phyloP scores from a whole-genome alignment of 139 green algal species.

The Dunaliella primolecta region DNA sequence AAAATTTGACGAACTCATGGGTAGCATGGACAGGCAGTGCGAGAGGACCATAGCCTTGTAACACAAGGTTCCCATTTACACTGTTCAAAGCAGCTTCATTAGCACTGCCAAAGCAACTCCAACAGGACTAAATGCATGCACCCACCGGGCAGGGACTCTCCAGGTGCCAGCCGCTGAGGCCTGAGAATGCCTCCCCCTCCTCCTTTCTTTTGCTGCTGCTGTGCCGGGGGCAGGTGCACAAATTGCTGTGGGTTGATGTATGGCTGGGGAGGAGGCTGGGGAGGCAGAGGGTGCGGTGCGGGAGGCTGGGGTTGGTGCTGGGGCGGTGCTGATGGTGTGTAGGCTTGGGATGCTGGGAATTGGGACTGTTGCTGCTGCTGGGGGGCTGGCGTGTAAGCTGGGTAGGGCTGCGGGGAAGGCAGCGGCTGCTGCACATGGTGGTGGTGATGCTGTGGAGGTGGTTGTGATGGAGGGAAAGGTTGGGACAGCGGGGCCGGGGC shows the following conservation, averaged over 20 bases:
- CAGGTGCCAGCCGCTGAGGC: not conserved
- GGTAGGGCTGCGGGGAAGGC: no score
- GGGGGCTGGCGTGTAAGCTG: no score
- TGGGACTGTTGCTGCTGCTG: not conserved
- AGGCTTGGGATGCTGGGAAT: not conserved
- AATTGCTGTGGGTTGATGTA: not conserved
- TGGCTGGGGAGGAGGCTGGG: not conserved
- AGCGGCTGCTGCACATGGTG: no score
- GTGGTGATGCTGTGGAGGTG: no score
- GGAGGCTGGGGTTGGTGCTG: not conserved
- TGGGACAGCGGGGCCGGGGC: not conserved
- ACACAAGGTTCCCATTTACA: no score
- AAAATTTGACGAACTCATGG: no score
- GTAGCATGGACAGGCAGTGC: no score
- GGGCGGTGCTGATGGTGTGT: not conserved
- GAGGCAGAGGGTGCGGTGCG: not conserved
- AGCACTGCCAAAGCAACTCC: no score
- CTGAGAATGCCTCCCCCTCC: not conserved
- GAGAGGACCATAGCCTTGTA: no score
- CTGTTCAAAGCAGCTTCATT: no score
- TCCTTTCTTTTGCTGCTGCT: not conserved
- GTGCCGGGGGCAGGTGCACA: not conserved
- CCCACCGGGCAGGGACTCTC: not conserved
- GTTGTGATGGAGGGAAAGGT: no score
- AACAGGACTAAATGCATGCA: not conserved